Percentiles rank a stretch among this genome's conserved stretches.
Evolutionary conservation across 129 eudicot species (phyloP).

Genomic region (Deinandra increscens): DNA sequence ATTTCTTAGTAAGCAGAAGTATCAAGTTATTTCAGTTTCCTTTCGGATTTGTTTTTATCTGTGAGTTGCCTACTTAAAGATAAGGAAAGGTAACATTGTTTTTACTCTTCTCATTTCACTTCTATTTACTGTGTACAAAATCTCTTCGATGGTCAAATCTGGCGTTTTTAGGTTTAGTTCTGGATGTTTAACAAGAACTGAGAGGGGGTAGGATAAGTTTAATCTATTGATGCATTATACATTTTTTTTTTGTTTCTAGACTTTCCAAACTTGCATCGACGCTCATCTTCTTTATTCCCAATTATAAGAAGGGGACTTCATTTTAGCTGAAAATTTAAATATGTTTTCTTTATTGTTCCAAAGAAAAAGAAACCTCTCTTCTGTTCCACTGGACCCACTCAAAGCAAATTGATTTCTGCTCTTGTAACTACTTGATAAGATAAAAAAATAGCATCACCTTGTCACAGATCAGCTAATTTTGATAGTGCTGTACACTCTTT

Average conservation of each 20-base stretch:
- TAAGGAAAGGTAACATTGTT: background rate
- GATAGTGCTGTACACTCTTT: background rate
- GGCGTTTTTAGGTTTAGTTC: background rate
- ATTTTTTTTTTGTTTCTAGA: conserved; percentile 1
- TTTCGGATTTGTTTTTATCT: background rate
- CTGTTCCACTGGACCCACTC: too few relatives aligned
- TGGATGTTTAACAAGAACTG: background rate
- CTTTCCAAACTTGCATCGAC: background rate
- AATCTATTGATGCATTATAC: conserved; percentile 3
- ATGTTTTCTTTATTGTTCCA: background rate
- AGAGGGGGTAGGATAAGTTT: background rate
- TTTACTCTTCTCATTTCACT: background rate
- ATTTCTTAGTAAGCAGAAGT: background rate
- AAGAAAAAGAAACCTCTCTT: background rate
- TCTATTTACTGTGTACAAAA: background rate
- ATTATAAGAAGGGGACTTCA: background rate
- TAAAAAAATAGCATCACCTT: background rate
- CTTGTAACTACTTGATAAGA: too few relatives aligned
- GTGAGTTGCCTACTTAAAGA: background rate
- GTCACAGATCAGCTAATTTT: conserved; percentile 3
- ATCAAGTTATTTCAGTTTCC: background rate
- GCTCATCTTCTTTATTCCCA: background rate
- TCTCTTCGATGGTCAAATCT: background rate
- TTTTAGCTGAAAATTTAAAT: background rate
- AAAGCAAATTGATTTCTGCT: too few relatives aligned